Evolutionary conservation across 208 protist genomes (phyloP).

Genomic region (Trypanosoma conorhini): DNA sequence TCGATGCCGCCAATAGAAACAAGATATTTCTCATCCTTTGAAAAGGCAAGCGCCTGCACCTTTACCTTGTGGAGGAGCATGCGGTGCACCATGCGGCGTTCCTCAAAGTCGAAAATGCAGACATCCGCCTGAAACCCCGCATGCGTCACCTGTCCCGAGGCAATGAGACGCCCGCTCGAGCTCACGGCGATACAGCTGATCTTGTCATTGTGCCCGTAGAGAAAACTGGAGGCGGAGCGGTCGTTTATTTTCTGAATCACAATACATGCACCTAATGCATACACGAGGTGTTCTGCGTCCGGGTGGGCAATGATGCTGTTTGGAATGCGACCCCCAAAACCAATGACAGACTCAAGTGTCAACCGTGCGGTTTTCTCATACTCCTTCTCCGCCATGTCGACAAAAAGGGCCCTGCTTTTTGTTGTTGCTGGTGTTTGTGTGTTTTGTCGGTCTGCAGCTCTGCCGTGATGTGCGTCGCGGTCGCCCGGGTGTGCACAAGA

Average conservation of each 20-base stretch:
- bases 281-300: constrained; percentile 89
- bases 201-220: constrained; percentile 94
- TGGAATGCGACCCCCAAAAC: constrained; percentile 84
- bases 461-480: not conserved
- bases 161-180: constrained; percentile 88
- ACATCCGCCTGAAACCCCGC: constrained; percentile 95
- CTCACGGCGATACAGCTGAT: constrained; percentile 95
- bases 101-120: constrained; percentile 91
- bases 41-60: constrained; percentile 95
- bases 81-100: constrained; percentile 86
- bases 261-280: constrained; percentile 93
- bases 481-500: not conserved
- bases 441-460: not conserved
- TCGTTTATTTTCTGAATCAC: constrained; percentile 89
- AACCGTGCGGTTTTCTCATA: constrained; percentile 64
- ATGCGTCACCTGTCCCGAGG: constrained; percentile 94
- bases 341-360: constrained; percentile 78
- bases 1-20: constrained; percentile 94
- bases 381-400: constrained; percentile 48
- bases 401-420: not conserved
- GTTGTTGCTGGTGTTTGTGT: not conserved
- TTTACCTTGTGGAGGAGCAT: constrained; percentile 96
- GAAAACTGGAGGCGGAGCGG: constrained; percentile 78
- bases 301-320: constrained; percentile 89
- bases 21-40: constrained; percentile 90